Percentiles rank a stretch among this genome's conserved stretches.
Conservation (phyloP, 768 basidiomycete genomes). For the Symmetrospora coprosmae region DNA sequence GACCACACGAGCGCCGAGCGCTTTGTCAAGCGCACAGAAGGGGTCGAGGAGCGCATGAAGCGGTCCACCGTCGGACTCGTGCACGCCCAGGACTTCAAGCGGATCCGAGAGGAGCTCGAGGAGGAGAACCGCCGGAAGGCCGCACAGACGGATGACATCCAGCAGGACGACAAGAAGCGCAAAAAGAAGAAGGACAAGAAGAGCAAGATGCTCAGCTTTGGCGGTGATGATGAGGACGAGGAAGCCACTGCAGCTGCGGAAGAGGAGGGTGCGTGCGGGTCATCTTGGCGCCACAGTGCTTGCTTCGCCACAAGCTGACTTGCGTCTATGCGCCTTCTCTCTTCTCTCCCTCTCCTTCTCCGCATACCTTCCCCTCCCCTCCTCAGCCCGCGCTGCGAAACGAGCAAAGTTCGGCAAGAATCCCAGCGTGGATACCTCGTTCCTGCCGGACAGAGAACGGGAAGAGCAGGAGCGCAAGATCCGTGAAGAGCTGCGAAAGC, state of each 20-base stretch:
- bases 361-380: not conserved
- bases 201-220: constrained; percentile 75
- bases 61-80: constrained; percentile 83
- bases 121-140: constrained; percentile 83
- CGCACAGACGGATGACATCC: constrained; percentile 64
- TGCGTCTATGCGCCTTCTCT: not conserved
- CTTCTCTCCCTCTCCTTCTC: not conserved
- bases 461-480: constrained; percentile 82
- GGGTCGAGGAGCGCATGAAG: constrained; percentile 84
- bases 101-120: constrained; percentile 70
- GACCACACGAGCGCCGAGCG: constrained; percentile 52
- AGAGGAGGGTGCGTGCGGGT: constrained; percentile 1
- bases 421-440: constrained; percentile 91
- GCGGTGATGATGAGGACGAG: constrained; percentile 59
- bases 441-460: constrained; percentile 91
- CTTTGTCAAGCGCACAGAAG: constrained; percentile 87
- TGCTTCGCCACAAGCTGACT: not conserved
- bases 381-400: constrained; percentile 29
- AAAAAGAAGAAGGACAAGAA: constrained; percentile 95
- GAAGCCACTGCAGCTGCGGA: constrained; percentile 26
- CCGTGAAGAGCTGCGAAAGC: constrained; percentile 70
- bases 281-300: not conserved
- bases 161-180: constrained; percentile 61
- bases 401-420: constrained; percentile 73
- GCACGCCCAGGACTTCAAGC: constrained; percentile 79